Percentiles rank a stretch among this genome's conserved stretches.
phyloP scores from a whole-genome alignment of 495 filamentous ascomycete species.

The Apodospora peruviana region DNA sequence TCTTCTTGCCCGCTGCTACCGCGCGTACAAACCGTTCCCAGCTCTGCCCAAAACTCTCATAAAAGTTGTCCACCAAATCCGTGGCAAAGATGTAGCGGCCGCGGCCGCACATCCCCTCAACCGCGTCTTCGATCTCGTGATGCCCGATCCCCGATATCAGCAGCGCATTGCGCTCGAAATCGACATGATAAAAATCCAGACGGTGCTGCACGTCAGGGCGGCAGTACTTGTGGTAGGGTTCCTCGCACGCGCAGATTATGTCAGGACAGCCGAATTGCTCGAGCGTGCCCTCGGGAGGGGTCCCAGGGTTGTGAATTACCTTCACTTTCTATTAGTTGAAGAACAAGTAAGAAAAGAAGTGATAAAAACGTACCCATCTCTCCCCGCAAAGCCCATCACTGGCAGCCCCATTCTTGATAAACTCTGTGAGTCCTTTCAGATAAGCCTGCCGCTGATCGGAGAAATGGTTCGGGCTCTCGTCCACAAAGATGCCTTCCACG shows the following conservation, averaged over 20 bases:
- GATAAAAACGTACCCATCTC: not conserved
- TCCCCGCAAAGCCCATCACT: not conserved
- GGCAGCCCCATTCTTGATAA: slow-evolving; percentile 1
- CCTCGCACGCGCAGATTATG: slow-evolving; percentile 5
- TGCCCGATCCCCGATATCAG: not conserved
- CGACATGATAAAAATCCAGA: not conserved
- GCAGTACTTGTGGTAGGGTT: not conserved
- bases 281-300: slow-evolving; percentile 1
- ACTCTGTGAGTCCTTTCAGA: not conserved
- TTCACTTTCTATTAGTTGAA: not conserved
- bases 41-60: slow-evolving; percentile 8
- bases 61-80: slow-evolving; percentile 3
- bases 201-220: slow-evolving; percentile 2
- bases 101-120: not conserved
- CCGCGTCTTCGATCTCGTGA: not conserved
- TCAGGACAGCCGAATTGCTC: slow-evolving; percentile 5
- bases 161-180: not conserved
- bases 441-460: not conserved
- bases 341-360: not conserved
- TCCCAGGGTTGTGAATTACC: slow-evolving; percentile 11
- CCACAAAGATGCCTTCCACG: slow-evolving; percentile 4
- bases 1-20: not conserved
- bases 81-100: slow-evolving; percentile 7
- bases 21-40: slow-evolving; percentile 4
- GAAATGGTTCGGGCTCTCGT: slow-evolving; percentile 7